Base-by-base conservation (phyloP, 177 flowering plant genomes). In the Vitis hybrid region DNA sequence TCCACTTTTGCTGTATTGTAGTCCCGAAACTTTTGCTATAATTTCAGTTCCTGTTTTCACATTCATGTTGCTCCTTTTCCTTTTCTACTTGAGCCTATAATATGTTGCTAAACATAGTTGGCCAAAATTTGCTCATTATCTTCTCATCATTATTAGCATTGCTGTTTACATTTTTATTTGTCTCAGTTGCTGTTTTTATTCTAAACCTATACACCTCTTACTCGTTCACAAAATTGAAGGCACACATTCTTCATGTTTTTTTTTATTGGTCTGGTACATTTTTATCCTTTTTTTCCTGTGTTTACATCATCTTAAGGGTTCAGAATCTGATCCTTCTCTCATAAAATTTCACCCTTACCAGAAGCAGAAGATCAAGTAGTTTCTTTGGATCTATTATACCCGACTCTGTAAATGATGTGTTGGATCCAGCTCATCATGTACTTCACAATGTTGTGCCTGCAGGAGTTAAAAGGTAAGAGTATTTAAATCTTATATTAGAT, bases 361-460 rank as follows among this genome's bases (percentile, higher is more conserved):
- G 90, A 74, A 73, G 81, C 70, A 85, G 72, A 78, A 89, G 88
- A 72, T 81, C 94, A 52, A 80, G 66, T 76, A 80, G 87, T 69
- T 74, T 93, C 71, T 87, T 93, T 30, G 90, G 93, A 67, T 85
- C 96, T 64, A 78, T 93, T 69, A 76, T 91, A 59, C 97, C 97
- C 57, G 76, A 82, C 56, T 79, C 90, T 11, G 81, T 93, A 34
- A 88, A 71, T 60, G 95, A 90, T 80, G 91, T 80, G 14, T 72
- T 91, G 60, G 97, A 90, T 81, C 86, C 90, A 32, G 83, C 89
- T 58, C 76, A 90, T 80, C 86, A 86, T 72, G 85, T 93, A 30
- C 88, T 89, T 73, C 98, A 87, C 62, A 85, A 90, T 76, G 96
- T 90, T 62, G 85, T 83, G 67, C 84, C 97, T 23, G 81, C 90